phyloP scores from a whole-genome alignment of 2,329 filamentous ascomycete genomes.

The Curvularia sp. region DNA sequence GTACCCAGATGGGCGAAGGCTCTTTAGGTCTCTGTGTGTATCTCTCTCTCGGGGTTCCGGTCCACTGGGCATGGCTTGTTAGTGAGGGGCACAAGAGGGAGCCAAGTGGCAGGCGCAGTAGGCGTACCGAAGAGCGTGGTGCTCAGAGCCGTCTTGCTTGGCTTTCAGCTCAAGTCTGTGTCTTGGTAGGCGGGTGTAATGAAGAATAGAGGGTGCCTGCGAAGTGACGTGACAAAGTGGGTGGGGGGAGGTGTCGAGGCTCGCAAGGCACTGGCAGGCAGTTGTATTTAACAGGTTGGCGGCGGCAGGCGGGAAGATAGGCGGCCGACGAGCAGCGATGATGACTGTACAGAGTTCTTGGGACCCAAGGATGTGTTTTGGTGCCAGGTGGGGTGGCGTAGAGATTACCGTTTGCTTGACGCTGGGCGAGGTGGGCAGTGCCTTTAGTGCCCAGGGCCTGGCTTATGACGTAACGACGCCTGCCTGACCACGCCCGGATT shows the following conservation, averaged over 20 bases:
- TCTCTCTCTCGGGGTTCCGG: slow-evolving; percentile 16
- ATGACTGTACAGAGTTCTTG: slow-evolving; percentile 29
- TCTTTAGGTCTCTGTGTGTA: slow-evolving; percentile 1
- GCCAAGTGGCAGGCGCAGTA: slow-evolving; percentile 2
- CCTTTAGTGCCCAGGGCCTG: slow-evolving; percentile 12
- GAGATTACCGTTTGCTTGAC: slow-evolving; percentile 27
- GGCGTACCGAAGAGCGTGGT: slow-evolving; percentile 31
- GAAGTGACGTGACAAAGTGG: slow-evolving; percentile 34
- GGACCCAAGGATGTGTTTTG: slow-evolving; percentile 21
- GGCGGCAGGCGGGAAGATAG: slow-evolving; percentile 11
- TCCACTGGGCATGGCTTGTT: slow-evolving; percentile 27
- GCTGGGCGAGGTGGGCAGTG: slow-evolving; percentile 24
- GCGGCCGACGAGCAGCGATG: slow-evolving; percentile 10
- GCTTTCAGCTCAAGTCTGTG: slow-evolving; percentile 24
- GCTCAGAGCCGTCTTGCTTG: slow-evolving; percentile 20
- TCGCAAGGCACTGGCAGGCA: slow-evolving; percentile 27
- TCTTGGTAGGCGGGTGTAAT: slow-evolving; percentile 28
- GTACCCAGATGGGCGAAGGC: slow-evolving; percentile 19
- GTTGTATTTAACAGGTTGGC: slow-evolving; percentile 30
- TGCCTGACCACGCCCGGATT: slow-evolving; percentile 20
- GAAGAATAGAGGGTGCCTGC: slow-evolving; percentile 35
- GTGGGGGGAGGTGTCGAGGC: slow-evolving; percentile 20
- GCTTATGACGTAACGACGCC: slow-evolving; percentile 19
- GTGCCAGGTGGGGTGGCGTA: slow-evolving; percentile 28
- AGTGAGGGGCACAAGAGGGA: slow-evolving; percentile 19